These are phyloP conservation scores for Peniophora sp. DNA, from an alignment of 1,284 basidiomycete species.

Conservation along the genomic window DNA sequence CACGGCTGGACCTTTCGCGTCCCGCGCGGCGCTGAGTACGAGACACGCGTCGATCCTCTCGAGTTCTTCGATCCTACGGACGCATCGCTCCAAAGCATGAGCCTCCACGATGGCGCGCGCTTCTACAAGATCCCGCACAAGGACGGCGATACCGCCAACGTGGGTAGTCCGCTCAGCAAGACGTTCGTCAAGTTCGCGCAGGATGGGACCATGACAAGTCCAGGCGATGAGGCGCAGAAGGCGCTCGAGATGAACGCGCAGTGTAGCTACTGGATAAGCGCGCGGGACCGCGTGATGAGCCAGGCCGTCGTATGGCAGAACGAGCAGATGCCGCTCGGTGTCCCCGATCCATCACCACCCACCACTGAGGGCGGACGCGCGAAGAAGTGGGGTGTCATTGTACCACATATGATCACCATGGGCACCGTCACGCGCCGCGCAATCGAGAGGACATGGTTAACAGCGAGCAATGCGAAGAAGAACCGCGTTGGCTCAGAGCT, in stretches of 20 bases:
- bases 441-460: constrained; percentile 98
- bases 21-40: constrained; percentile 26
- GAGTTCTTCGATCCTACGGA: constrained; percentile 60
- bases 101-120: constrained; percentile 34
- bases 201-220: constrained; percentile 77
- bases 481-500: constrained; percentile 97
- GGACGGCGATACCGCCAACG: constrained; percentile 90
- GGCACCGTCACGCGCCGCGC: constrained; percentile 96
- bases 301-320: constrained; percentile 92
- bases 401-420: constrained; percentile 97
- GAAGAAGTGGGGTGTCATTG: constrained; percentile 80
- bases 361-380: constrained; percentile 18
- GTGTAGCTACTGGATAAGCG: constrained; percentile 97
- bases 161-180: constrained; percentile 89
- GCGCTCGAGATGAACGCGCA: constrained; percentile 91
- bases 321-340: constrained; percentile 37
- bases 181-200: constrained; percentile 85
- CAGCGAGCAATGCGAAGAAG: constrained; percentile 96
- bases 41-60: constrained; percentile 36
- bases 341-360: constrained; percentile 21
- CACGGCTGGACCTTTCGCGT: constrained; percentile 93
- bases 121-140: constrained; percentile 97
- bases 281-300: constrained; percentile 85
- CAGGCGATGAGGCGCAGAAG: constrained; percentile 71
- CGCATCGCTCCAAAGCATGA: constrained; percentile 38